phyloP scores from a whole-genome alignment of 768 basidiomycete species.

The Lactarius trivialis region DNA sequence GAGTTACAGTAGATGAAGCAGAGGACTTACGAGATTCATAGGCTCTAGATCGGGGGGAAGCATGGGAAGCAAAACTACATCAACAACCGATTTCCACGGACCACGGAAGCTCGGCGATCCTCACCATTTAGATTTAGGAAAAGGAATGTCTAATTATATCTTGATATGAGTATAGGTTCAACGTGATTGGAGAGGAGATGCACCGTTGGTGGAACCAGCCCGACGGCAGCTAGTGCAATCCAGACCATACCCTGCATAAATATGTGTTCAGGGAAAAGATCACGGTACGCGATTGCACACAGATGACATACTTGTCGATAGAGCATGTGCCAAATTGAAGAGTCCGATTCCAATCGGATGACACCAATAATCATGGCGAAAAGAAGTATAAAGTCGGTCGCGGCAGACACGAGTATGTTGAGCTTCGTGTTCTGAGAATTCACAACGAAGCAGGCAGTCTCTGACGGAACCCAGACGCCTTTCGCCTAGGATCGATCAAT shows the following conservation, averaged over 20 bases:
- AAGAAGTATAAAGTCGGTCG: conserved; percentile 8
- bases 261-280: not conserved
- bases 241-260: not conserved
- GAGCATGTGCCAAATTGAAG: not conserved
- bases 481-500: not conserved
- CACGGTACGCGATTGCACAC: not conserved
- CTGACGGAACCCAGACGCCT: not conserved
- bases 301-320: not conserved
- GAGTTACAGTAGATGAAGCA: not conserved
- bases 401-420: not conserved
- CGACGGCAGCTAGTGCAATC: not conserved
- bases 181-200: not conserved
- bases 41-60: not conserved
- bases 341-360: not conserved
- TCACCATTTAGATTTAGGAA: conserved; percentile 10
- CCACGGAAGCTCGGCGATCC: not conserved
- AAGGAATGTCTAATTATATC: not conserved
- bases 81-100: not conserved
- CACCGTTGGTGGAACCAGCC: conserved; percentile 3
- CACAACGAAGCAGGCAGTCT: not conserved
- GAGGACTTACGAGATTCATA: not conserved
- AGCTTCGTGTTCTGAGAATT: not conserved
- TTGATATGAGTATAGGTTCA: not conserved
- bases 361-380: conserved; percentile 4
- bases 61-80: no score